Base-by-base conservation (phyloP, 1,284 basidiomycete species). In the Pseudozyma flocculosa region DNA sequence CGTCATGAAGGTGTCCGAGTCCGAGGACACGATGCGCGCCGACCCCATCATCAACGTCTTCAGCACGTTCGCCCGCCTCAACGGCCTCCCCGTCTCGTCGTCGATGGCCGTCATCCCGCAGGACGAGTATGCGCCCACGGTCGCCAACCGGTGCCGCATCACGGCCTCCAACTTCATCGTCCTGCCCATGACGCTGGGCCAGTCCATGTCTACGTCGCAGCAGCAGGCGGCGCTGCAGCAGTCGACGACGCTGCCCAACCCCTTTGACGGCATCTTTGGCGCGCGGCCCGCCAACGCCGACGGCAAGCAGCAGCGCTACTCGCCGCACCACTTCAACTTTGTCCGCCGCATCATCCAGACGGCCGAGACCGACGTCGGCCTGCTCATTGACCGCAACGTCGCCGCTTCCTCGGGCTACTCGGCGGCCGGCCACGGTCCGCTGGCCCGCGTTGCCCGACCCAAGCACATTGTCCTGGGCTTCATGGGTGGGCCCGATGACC, bases 401-500 rank as follows among this genome's bases (percentile, higher is more conserved):
- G 79, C 81, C 26, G 26, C 26, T 11, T 29, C 26, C 26, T 29
- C 26, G 11, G 11, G 26, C n/a, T n/a, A n/a, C n/a, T n/a, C n/a
- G n/a, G n/a, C n/a, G n/a, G 23, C 22, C 43, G 4, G 32, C 36
- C 11, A 23, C 3, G 38, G 40, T 4, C 32, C 34, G 29, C 52
- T 61, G 14, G 44, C 65, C 4, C 57, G 52, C 18, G 56, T 48
- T 69, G 70, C 58, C 70, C 41, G 43, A 72, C 78, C 30, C 84
- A 47, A 86, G 63, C 89, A 89, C 66, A 78, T 92, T 46, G 87
- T 92, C 80, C 78, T 94, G 36, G 88, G 89, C 0, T 95, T 94
- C 84, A 88, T 92, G 75, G 92, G 92, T 45, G 92, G 92, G 0
- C 87, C 90, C 0, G 92, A 96, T 78, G 92, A 95, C 73, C 85